Conservation (phyloP, 768 basidiomycete genomes). For the Mycena haematopus region DNA sequence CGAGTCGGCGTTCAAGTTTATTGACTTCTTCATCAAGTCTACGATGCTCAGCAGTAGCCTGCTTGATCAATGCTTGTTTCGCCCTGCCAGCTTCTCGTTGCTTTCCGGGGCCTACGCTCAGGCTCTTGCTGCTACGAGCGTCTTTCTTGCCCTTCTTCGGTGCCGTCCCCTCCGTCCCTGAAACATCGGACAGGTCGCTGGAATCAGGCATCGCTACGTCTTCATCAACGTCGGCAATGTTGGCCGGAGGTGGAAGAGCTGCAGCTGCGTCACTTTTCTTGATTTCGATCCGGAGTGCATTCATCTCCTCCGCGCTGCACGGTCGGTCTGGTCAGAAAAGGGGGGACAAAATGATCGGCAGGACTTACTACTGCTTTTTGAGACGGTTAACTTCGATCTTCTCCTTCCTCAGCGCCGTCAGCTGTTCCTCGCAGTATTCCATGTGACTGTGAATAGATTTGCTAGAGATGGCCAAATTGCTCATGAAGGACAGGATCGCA, state of each 20-base stretch:
- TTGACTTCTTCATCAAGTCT: constrained; percentile 89
- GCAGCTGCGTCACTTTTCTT: constrained; percentile 49
- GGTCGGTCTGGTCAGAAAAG: constrained; percentile 21
- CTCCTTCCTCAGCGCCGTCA: constrained; percentile 94
- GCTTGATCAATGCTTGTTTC: constrained; percentile 81
- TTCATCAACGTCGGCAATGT: constrained; percentile 58
- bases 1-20: constrained; percentile 79
- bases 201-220: constrained; percentile 68
- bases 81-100: constrained; percentile 81
- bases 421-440: constrained; percentile 87
- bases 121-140: constrained; percentile 54
- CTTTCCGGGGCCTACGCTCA: constrained; percentile 70
- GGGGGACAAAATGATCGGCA: constrained; percentile 11
- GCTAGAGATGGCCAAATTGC: constrained; percentile 88
- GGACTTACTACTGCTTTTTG: constrained; percentile 84
- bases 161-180: constrained; percentile 58
- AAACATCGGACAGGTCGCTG: constrained; percentile 78
- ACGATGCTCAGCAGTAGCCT: constrained; percentile 82
- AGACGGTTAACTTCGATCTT: constrained; percentile 93
- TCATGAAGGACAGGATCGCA: constrained; percentile 85
- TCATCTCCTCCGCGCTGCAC: constrained; percentile 76
- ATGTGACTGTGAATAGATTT: constrained; percentile 88
- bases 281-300: constrained; percentile 59
- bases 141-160: constrained; percentile 66
- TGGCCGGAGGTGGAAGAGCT: constrained; percentile 29